Conservation (phyloP, 345 rosid species). For the Firmiana major region DNA sequence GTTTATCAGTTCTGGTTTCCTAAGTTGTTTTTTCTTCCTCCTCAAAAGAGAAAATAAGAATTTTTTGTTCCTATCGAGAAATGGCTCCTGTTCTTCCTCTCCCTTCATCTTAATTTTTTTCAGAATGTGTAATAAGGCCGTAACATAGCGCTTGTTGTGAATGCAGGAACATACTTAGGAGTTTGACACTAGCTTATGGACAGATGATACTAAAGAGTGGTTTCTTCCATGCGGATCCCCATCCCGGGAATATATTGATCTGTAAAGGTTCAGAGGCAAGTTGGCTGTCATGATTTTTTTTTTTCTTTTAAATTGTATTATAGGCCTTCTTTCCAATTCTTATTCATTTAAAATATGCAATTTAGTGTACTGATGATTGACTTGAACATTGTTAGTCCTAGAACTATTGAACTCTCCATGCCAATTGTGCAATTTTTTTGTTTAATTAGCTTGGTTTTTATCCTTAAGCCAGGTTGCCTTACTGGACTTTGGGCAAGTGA, state of each 20-base stretch:
- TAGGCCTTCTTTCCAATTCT: neutral
- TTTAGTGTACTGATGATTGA: neutral
- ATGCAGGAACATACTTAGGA: constrained; percentile 77
- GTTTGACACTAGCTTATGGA: constrained; percentile 82
- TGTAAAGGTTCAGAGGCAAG: constrained; percentile 91
- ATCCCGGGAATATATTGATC: constrained; percentile 94
- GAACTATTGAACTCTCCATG: neutral
- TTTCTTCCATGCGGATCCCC: constrained; percentile 96
- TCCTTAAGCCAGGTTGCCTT: constrained; percentile 64
- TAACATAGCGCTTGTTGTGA: neutral
- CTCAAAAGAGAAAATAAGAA: neutral
- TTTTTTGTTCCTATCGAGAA: neutral
- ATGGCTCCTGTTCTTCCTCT: neutral
- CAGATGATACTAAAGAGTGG: constrained; percentile 98
- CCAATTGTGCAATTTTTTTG: constrained; percentile 5
- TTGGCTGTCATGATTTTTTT: constrained; percentile 5
- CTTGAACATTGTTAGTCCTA: neutral
- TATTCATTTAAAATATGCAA: neutral
- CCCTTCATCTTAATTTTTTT: neutral
- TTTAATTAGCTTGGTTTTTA: constrained; percentile 21
- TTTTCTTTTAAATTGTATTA: neutral
- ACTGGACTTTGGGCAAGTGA: constrained; percentile 95
- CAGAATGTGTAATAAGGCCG: neutral
- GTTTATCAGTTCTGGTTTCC: constrained; percentile 4
- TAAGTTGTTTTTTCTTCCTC: neutral